phyloP scores from a whole-genome alignment of 495 filamentous ascomycete genomes.

The Penicillium coprophilum region DNA sequence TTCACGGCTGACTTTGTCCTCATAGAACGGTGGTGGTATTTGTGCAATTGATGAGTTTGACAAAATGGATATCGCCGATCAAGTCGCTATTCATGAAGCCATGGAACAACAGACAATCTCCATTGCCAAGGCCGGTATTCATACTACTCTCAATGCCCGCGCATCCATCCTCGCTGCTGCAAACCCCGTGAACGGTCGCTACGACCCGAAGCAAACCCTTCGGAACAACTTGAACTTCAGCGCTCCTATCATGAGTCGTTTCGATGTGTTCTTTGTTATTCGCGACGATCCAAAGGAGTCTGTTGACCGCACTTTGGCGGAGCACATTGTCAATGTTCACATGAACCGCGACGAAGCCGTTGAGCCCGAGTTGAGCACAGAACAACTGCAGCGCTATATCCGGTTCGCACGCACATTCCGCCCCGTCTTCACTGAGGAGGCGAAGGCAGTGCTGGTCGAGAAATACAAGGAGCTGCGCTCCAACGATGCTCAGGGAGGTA shows the following conservation, averaged over 20 bases:
- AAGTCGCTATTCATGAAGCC: constrained; percentile 99
- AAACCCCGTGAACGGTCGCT: constrained; percentile 93
- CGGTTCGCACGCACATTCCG: constrained; percentile 94
- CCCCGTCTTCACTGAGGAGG: constrained; percentile 86
- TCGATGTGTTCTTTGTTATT: constrained; percentile 98
- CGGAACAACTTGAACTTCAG: constrained; percentile 97
- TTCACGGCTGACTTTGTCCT: background rate
- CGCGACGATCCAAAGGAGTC: constrained; percentile 94
- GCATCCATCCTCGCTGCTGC: constrained; percentile 95
- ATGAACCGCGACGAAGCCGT: constrained; percentile 88
- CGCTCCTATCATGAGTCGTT: constrained; percentile 97
- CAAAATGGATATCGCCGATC: constrained; percentile 98
- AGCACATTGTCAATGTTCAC: constrained; percentile 95
- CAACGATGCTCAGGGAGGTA: constrained; percentile 91
- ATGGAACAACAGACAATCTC: constrained; percentile 99
- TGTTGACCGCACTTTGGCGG: constrained; percentile 84
- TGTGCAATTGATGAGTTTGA: constrained; percentile 99
- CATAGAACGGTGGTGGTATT: constrained; percentile 64
- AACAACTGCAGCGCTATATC: constrained; percentile 96
- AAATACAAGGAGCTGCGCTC: constrained; percentile 95
- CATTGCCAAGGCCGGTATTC: constrained; percentile 98
- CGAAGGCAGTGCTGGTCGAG: constrained; percentile 78
- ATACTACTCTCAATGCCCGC: constrained; percentile 93
- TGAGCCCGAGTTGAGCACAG: constrained; percentile 88
- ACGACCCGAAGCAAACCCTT: constrained; percentile 92